phyloP scores from a whole-genome alignment of 2,329 filamentous ascomycete genomes.

The Bipolaris victoriae region DNA sequence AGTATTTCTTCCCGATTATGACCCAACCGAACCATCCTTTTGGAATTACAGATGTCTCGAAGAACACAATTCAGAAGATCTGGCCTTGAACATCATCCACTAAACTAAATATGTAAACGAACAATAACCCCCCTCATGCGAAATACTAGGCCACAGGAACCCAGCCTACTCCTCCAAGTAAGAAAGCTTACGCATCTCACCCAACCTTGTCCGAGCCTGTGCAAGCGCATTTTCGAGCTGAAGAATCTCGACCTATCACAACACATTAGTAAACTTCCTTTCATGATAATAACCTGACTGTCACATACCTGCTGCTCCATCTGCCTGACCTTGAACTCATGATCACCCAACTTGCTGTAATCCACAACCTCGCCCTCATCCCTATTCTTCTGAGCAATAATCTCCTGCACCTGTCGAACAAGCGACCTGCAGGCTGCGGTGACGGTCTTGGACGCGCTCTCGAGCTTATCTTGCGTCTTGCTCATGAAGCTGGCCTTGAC shows the following conservation, averaged over 20 bases:
- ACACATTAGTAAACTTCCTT: slow-evolving; percentile 19
- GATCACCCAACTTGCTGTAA: slow-evolving; percentile 83
- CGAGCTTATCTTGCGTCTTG: slow-evolving; percentile 90
- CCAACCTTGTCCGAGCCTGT: slow-evolving; percentile 79
- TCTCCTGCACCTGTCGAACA: slow-evolving; percentile 90
- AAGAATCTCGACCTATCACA: slow-evolving; percentile 84
- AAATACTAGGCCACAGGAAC: background rate
- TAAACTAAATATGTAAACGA: slow-evolving; percentile 2
- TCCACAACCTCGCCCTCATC: slow-evolving; percentile 82
- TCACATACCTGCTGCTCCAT: slow-evolving; percentile 98
- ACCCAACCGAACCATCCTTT: background rate
- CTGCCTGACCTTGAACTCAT: slow-evolving; percentile 98
- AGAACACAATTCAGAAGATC: background rate
- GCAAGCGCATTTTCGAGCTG: slow-evolving; percentile 88
- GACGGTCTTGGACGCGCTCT: slow-evolving; percentile 90
- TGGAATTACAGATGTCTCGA: background rate
- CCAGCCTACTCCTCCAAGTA: slow-evolving; percentile 62
- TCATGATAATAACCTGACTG: background rate
- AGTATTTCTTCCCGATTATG: background rate
- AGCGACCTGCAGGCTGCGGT: slow-evolving; percentile 84
- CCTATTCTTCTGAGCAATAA: slow-evolving; percentile 85
- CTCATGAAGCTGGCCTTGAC: slow-evolving; percentile 99
- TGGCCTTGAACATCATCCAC: background rate
- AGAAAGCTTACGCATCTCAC: slow-evolving; percentile 97
- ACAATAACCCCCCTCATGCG: background rate